A percentile compares a stretch with the other conserved stretches of the same genome.
These are phyloP conservation scores for Cardamine chenopodiifolia DNA, from an alignment of 345 rosid species.

Conservation along the genomic window DNA sequence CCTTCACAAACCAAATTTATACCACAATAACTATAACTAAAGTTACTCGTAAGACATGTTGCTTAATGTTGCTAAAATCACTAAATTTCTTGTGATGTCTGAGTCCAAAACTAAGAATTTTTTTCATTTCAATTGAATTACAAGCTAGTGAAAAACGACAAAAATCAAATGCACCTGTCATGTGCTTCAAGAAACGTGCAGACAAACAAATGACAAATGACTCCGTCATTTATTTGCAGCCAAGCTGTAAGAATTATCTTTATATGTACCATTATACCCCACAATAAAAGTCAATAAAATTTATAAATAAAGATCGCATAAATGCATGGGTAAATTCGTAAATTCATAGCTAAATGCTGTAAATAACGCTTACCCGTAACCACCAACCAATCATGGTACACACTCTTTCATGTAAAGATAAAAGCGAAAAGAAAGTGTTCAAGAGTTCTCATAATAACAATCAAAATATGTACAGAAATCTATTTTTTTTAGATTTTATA, in stretches of 20 bases:
- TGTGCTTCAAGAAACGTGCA: background rate
- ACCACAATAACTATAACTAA: background rate
- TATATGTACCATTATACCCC: conserved; percentile 9
- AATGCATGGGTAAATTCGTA: conserved; percentile 18
- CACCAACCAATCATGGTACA: conserved; percentile 34
- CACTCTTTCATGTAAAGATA: conserved; percentile 21
- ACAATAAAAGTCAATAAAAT: conserved; percentile 24
- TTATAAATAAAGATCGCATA: conserved; percentile 10
- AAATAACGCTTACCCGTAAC: conserved; percentile 34
- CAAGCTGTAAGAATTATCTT: conserved; percentile 11
- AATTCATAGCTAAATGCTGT: background rate
- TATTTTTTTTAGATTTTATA: too few species aligned
- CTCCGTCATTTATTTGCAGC: conserved; percentile 16
- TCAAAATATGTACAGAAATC: conserved; percentile 11
- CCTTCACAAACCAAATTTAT: background rate
- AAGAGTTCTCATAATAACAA: conserved; percentile 12
- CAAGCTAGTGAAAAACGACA: background rate
- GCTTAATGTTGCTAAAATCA: background rate
- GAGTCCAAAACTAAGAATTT: background rate
- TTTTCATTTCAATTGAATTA: background rate
- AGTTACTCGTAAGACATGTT: background rate
- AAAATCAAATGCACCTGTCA: conserved; percentile 26
- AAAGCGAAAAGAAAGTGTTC: conserved; percentile 19
- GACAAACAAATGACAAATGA: conserved; percentile 25
- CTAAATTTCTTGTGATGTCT: background rate